Evolutionary conservation across 257 asterid species (phyloP), one percentile per base, ranked within the genome.

Genomic region (Solanum pimpinellifolium): DNA sequence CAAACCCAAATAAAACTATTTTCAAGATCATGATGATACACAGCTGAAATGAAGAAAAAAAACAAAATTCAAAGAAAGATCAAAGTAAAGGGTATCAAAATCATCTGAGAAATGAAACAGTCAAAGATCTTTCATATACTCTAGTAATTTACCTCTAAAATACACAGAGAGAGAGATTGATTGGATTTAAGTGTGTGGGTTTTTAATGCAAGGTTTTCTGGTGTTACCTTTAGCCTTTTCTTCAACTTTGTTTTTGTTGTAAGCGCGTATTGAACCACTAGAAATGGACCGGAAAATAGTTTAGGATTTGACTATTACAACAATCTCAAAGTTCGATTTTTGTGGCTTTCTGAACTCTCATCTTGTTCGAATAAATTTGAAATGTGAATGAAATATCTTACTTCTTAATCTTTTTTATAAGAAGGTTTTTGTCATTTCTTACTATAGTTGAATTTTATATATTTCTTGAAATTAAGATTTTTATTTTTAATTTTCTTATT

Each of bases 11-110:
- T 23, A 85, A 35, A 21, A 89, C 83, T 86, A 88, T 73, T 90
- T 86, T 86, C 86, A 90, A 87, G 94, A 95, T 91, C 94, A 89
- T 84, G 85, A 76, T 89, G 80, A 83, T 70, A 72, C 35, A 27
- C 29, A 60, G 29, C 68, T 77, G 82, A 33, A 81, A 37, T 83
- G 69, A 72, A 13, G 37, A 68, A 31, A 33, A 80, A 85, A 83
- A 73, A 73, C 80, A 85, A 86, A 70, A 86, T 86, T 87, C 88
- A 86, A 9, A 76, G 65, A 85, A 89, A 74, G 92, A 92, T 91
- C 90, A 86, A 89, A 87, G 87, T 87, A 21, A 5, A 82, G 25
- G 73, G 87, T 90, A 90, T 87, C 86, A 87, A 80, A 77, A 86
- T 85, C 85, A 49, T 56, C 83, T 62, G 80, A 66, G 47, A 83